Conservation (phyloP, 176 grass and related monocot species). For the Triticum timopheevii region DNA sequence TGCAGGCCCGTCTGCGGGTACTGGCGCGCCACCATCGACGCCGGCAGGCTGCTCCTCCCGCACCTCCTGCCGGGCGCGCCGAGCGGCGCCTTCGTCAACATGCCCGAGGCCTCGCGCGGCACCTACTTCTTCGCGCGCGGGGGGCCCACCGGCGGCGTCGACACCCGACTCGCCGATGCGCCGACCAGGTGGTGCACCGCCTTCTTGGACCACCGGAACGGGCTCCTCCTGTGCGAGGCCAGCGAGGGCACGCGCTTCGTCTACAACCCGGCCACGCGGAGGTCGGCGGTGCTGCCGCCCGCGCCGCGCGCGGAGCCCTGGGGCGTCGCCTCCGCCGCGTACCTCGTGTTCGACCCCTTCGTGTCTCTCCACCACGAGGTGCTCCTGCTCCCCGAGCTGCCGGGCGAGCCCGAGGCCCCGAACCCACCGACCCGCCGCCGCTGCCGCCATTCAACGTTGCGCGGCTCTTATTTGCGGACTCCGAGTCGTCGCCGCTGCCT, state of each 20-base stretch:
- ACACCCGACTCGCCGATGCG: not conserved
- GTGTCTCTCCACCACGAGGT: not conserved
- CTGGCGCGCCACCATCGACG: not conserved
- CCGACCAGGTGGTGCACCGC: not conserved
- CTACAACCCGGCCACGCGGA: slow-evolving; percentile 2
- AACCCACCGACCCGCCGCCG: not conserved
- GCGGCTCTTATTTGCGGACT: not conserved
- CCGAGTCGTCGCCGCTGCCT: not conserved
- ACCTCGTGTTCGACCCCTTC: not conserved
- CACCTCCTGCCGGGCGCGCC: not conserved
- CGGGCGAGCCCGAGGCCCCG: not conserved
- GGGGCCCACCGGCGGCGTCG: not conserved
- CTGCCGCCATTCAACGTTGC: not conserved
- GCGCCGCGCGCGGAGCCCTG: not conserved
- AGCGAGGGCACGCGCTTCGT: not conserved
- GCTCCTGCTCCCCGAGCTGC: not conserved
- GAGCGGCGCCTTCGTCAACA: not conserved
- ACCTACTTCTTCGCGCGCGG: slow-evolving; percentile 2
- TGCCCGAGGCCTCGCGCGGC: not conserved
- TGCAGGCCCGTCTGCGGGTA: not conserved
- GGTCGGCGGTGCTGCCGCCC: not conserved
- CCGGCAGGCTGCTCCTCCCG: not conserved
- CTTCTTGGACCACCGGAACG: not conserved
- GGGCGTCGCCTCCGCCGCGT: not conserved
- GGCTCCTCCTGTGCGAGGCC: not conserved